Evolutionary conservation across 768 basidiomycete genomes (phyloP).

Genomic region (Boletus sp.): DNA sequence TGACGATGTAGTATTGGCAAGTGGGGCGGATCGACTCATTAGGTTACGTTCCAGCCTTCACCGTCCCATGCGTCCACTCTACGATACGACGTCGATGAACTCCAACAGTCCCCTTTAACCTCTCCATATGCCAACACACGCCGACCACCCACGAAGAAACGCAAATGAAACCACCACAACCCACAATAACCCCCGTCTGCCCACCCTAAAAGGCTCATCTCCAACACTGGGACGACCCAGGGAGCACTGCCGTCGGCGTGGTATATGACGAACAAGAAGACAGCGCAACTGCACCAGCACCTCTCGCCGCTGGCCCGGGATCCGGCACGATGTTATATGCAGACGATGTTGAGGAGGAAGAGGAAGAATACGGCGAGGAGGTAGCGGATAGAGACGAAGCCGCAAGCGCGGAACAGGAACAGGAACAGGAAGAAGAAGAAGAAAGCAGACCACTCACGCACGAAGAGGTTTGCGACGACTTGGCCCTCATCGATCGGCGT

Average conservation of each 20-base stretch:
- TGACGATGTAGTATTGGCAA: too few species aligned
- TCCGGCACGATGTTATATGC: slow-evolving; percentile 1
- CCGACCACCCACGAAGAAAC: slow-evolving; percentile 52
- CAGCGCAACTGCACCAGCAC: neutral
- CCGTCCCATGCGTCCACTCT: slow-evolving; percentile 29
- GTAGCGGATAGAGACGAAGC: slow-evolving; percentile 20
- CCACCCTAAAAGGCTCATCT: slow-evolving; percentile 12
- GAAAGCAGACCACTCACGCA: slow-evolving; percentile 66
- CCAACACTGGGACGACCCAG: slow-evolving; percentile 48
- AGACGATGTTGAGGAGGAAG: slow-evolving; percentile 18
- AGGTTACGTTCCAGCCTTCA: neutral
- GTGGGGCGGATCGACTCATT: too few species aligned
- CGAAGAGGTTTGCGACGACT: slow-evolving; percentile 85
- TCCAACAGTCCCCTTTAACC: neutral
- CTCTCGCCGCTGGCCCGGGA: neutral
- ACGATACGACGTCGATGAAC: slow-evolving; percentile 28
- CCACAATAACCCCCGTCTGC: neutral
- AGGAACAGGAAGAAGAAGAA: slow-evolving; percentile 43
- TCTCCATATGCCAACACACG: neutral
- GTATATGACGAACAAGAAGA: slow-evolving; percentile 32
- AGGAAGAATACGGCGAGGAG: slow-evolving; percentile 22
- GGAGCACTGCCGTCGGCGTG: slow-evolving; percentile 23
- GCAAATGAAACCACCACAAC: slow-evolving; percentile 33
- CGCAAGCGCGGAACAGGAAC: slow-evolving; percentile 34
- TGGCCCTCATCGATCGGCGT: slow-evolving; percentile 77